A percentile compares a stretch with the other conserved stretches of the same genome.
These are phyloP conservation scores for Excoecaria agallocha DNA, from an alignment of 345 rosid species.

Conservation along the genomic window DNA sequence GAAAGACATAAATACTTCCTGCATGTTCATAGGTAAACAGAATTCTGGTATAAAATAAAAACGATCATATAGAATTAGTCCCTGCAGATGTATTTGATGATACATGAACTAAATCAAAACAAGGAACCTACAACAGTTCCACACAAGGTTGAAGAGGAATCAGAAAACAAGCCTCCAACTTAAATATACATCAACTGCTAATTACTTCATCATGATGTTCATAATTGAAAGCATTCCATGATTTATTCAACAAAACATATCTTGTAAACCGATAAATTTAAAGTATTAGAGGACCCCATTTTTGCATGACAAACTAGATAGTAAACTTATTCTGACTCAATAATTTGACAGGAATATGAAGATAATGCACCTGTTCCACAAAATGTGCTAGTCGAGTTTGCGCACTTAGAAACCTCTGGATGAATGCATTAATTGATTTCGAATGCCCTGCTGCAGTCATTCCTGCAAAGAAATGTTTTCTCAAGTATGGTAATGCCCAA, in stretches of 20 bases:
- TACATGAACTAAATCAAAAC: neutral
- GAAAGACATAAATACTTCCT: neutral
- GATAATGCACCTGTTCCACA: constrained; percentile 73
- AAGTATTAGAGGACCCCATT: neutral
- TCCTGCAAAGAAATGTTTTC: constrained; percentile 85
- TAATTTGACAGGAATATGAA: constrained; percentile 15
- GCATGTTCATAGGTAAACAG: neutral
- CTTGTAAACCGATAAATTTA: neutral
- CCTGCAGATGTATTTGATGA: neutral
- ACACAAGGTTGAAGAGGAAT: neutral
- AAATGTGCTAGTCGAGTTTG: constrained; percentile 89
- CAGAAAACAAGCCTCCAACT: neutral
- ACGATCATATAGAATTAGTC: neutral
- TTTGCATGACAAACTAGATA: neutral
- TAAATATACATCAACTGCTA: neutral
- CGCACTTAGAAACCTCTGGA: constrained; percentile 86
- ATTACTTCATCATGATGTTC: neutral
- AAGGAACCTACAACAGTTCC: neutral
- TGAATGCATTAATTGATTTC: constrained; percentile 81
- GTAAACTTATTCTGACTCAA: neutral
- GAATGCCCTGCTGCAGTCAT: constrained; percentile 74
- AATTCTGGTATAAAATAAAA: neutral
- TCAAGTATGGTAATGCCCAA: constrained; percentile 91
- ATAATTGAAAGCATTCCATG: neutral
- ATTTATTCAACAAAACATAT: neutral